Evolutionary conservation across 495 filamentous ascomycete species (phyloP), one percentile per base, ranked within the genome.

Genomic region (Aspergillus cristatus): DNA sequence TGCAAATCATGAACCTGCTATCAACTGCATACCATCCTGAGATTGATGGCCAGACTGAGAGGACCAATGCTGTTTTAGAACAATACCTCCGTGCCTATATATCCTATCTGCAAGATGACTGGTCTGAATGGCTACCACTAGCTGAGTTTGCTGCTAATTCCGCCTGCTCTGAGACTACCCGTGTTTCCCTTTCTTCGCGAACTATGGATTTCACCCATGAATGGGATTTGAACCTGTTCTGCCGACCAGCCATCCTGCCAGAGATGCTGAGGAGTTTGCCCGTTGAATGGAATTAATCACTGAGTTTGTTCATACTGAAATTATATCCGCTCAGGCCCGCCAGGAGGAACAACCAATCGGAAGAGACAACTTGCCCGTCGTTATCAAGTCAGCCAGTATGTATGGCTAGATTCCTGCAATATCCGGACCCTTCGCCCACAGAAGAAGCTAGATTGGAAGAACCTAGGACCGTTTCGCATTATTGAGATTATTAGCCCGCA

Each of bases 41-140:
- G 14, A 38, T 15, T 2, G 42, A 48, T 14, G 25, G 45, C 10
- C 18, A 40, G n/a, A 40, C 42, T 1, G 45, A 48, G 33, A 3
- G 41, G 2, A 40, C 14, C 1, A 48, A 48, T 17, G 10, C 39
- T 13, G 40, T 24, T 1, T 11, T 45, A 0, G 36, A 48, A 22
- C 37, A 18, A 3, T 36, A 18, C 12, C 1, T 48, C 0, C 28
- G 45, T 1, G 28, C 14, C 26, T 35, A 26, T n/a, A 6, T 51
- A n/a, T n/a, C n/a, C n/a, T n/a, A n/a, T n/a, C n/a, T n/a, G n/a
- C n/a, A n/a, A n/a, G n/a, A n/a, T n/a, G n/a, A n/a, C n/a, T n/a
- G n/a, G n/a, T n/a, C n/a, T n/a, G n/a, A n/a, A n/a, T n/a, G n/a
- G n/a, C n/a, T n/a, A n/a, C n/a, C n/a, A n/a, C n/a, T n/a, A n/a